Evolutionary conservation across 208 protist genomes (phyloP).

Genomic region (Spongospora subterranea): DNA sequence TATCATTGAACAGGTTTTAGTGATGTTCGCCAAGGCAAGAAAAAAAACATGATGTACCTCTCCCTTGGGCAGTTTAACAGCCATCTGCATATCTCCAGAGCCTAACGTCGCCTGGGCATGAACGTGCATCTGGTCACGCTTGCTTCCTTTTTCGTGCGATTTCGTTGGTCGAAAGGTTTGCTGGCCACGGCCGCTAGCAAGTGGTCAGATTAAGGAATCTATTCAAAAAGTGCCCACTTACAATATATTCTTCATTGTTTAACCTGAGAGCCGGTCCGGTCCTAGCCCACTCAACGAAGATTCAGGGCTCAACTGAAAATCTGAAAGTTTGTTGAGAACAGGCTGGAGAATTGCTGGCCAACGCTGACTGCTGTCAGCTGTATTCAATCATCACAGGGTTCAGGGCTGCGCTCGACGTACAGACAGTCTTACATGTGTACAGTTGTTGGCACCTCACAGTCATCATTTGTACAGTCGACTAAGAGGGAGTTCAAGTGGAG

Average conservation of each 20-base stretch:
- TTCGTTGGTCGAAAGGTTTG: conserved; percentile 32
- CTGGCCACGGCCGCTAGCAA: background rate
- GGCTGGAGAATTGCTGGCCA: too few relatives aligned
- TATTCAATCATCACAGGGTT: too few relatives aligned
- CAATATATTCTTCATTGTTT: conserved; percentile 18
- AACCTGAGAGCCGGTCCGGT: background rate
- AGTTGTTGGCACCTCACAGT: too few relatives aligned
- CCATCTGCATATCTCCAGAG: conserved; percentile 64
- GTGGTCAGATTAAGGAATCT: background rate
- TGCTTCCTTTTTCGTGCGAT: conserved; percentile 37
- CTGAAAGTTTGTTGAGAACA: too few relatives aligned
- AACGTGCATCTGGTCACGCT: conserved; percentile 43
- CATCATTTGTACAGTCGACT: too few relatives aligned
- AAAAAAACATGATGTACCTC: conserved; percentile 64
- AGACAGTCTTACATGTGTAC: too few relatives aligned
- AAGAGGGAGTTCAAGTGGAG: too few relatives aligned
- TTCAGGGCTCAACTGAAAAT: too few relatives aligned
- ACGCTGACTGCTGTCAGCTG: too few relatives aligned
- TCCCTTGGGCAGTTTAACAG: conserved; percentile 73
- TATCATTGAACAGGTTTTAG: background rate
- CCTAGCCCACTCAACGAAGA: too few relatives aligned
- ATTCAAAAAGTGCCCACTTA: background rate
- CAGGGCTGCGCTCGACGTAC: too few relatives aligned
- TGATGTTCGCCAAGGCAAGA: background rate
- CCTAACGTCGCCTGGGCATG: conserved; percentile 49